These are phyloP conservation scores for Limonium bicolor DNA, from an alignment of 148 eudicot species.

Conservation along the genomic window DNA sequence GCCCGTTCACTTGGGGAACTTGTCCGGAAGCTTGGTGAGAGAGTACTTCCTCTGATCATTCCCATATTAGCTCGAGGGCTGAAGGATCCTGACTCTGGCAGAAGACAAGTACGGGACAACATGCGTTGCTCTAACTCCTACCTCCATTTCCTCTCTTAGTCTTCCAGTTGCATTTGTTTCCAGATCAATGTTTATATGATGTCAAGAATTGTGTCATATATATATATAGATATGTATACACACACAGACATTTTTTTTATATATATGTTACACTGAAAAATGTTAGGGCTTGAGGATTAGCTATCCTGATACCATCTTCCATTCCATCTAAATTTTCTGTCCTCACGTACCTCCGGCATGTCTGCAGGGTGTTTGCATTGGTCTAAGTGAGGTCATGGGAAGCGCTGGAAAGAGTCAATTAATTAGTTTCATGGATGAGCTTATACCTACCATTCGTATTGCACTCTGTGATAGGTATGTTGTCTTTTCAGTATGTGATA, in stretches of 20 bases:
- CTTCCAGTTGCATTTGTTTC: no score
- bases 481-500: no score
- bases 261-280: background rate
- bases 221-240: no score
- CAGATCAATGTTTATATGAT: no score
- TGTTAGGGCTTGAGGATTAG: background rate
- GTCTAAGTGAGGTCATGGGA: slow-evolving; percentile 98
- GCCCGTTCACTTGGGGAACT: slow-evolving; percentile 92
- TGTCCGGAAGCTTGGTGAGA: slow-evolving; percentile 95
- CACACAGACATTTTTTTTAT: slow-evolving; percentile 1
- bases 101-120: slow-evolving; percentile 91
- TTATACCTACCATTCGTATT: slow-evolving; percentile 92
- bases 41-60: slow-evolving; percentile 87
- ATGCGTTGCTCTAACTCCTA: no score
- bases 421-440: slow-evolving; percentile 72
- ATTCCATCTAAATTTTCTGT: background rate
- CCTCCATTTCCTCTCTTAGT: no score
- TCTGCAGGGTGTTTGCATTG: slow-evolving; percentile 88
- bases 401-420: slow-evolving; percentile 93
- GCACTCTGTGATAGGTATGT: slow-evolving; percentile 95
- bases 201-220: no score
- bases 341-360: no score
- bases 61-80: slow-evolving; percentile 81
- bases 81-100: slow-evolving; percentile 55
- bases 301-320: background rate